Percentiles rank a stretch among this genome's conserved stretches.
phyloP scores from a whole-genome alignment of 1,284 basidiomycete genomes.

The Ustilago bromivora region DNA sequence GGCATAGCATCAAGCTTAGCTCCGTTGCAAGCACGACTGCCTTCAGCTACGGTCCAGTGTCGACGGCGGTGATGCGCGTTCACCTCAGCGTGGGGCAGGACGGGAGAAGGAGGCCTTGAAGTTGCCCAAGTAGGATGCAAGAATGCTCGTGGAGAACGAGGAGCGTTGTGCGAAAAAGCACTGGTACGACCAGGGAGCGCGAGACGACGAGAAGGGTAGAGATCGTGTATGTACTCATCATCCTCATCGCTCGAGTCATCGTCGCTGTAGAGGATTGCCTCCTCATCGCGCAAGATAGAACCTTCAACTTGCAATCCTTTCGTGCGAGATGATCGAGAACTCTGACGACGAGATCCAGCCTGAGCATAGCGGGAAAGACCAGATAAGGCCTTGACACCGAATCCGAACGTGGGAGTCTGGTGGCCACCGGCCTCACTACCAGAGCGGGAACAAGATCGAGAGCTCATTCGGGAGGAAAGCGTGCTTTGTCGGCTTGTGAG shows the following conservation, averaged over 20 bases:
- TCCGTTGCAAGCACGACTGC: conserved; percentile 33
- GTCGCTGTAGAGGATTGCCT: conserved; percentile 37
- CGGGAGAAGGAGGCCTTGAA: conserved; percentile 17
- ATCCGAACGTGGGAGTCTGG: conserved; percentile 22
- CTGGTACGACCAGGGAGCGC: conserved; percentile 23
- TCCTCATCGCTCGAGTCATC: conserved; percentile 32
- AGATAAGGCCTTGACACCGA: conserved; percentile 31
- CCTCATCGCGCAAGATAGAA: conserved; percentile 41
- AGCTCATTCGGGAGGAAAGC: conserved; percentile 32
- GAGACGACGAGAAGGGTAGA: conserved; percentile 16
- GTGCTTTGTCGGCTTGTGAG: conserved; percentile 36
- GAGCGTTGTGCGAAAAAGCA: conserved; percentile 3
- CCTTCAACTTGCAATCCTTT: conserved; percentile 43
- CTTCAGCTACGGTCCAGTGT: conserved; percentile 40
- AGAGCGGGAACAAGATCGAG: conserved; percentile 39
- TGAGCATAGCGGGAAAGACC: conserved; percentile 41
- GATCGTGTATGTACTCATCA: conserved; percentile 13
- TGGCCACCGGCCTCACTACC: conserved; percentile 36
- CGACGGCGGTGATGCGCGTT: conserved; percentile 28
- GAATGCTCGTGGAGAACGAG: conserved; percentile 12
- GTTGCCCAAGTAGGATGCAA: conserved; percentile 7
- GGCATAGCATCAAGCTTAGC: conserved; percentile 16
- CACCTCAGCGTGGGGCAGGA: conserved; percentile 11
- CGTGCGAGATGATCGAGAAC: conserved; percentile 12
- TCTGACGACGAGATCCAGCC: conserved; percentile 4